These are phyloP conservation scores for Xylariaceae sp. DNA, from an alignment of 2,329 filamentous ascomycete species.

Conservation along the genomic window DNA sequence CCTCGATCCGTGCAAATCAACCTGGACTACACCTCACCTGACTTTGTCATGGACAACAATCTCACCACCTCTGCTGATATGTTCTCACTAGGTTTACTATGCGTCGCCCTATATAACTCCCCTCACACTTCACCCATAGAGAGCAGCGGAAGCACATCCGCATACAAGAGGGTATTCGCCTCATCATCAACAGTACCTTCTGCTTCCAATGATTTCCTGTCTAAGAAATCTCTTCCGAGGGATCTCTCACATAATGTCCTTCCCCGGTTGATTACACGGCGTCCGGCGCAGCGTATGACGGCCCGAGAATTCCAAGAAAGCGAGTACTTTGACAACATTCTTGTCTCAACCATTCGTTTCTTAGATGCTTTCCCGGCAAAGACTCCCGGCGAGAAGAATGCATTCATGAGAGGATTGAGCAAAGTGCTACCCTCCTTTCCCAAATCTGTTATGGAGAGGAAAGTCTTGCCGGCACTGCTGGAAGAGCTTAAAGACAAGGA, in stretches of 20 bases:
- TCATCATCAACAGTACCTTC: constrained; percentile 76
- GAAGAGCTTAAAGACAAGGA: constrained; percentile 94
- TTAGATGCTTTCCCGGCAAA: constrained; percentile 88
- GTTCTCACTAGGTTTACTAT: constrained; percentile 87
- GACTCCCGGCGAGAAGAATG: constrained; percentile 82
- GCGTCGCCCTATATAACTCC: constrained; percentile 89
- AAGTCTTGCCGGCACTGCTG: constrained; percentile 80
- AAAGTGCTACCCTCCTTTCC: constrained; percentile 90
- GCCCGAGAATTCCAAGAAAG: constrained; percentile 92
- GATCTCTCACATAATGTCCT: constrained; percentile 74
- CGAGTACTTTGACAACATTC: constrained; percentile 93
- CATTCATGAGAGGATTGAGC: constrained; percentile 84
- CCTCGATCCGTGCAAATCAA: constrained; percentile 82
- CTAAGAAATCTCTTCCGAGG: constrained; percentile 71
- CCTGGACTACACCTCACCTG: constrained; percentile 89
- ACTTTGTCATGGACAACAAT: constrained; percentile 90
- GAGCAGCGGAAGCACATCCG: constrained; percentile 71
- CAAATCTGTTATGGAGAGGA: constrained; percentile 89
- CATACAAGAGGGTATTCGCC: constrained; percentile 80
- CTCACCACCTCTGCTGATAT: constrained; percentile 82
- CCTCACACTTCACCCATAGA: constrained; percentile 86
- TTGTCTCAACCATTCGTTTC: constrained; percentile 95
- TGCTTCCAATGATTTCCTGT: constrained; percentile 78
- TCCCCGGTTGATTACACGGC: constrained; percentile 78
- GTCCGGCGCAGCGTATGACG: constrained; percentile 81